Conservation (phyloP, 352 stramenopile genomes). For the Phytophthora sp. region DNA sequence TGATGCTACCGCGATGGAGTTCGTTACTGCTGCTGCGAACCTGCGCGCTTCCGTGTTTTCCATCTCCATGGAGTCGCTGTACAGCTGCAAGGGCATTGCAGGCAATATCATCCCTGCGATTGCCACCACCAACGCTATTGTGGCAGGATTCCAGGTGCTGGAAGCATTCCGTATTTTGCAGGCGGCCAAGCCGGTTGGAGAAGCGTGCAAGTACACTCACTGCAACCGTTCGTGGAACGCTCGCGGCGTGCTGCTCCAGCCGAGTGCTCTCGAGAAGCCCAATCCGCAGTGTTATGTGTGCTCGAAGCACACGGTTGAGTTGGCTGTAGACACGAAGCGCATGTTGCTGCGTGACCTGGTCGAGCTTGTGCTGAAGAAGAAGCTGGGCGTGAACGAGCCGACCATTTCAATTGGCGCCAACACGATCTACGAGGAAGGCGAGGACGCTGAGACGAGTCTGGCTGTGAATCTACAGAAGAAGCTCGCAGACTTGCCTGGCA, state of each 20-base stretch:
- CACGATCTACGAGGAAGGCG: conserved; percentile 96
- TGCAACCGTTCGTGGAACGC: conserved; percentile 93
- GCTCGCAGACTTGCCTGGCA: conserved; percentile 87
- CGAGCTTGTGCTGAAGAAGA: conserved; percentile 86
- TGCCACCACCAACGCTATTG: conserved; percentile 99
- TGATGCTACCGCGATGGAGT: conserved; percentile 95
- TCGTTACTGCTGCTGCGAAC: conserved; percentile 98
- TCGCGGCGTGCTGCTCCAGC: conserved; percentile 93
- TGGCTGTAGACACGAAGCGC: conserved; percentile 90
- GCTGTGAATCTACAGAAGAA: conserved; percentile 90
- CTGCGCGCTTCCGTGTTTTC: conserved; percentile 91
- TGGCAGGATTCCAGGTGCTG: conserved; percentile 94
- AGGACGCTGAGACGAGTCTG: conserved; percentile 88
- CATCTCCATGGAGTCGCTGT: conserved; percentile 86
- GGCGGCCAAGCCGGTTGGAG: conserved; percentile 61
- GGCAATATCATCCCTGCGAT: conserved; percentile 99
- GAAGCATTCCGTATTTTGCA: conserved; percentile 86
- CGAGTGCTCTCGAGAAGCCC: conserved; percentile 86
- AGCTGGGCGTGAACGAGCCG: conserved; percentile 90
- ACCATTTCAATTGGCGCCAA: conserved; percentile 87
- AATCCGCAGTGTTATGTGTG: conserved; percentile 97
- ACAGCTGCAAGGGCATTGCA: conserved; percentile 97
- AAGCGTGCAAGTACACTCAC: conserved; percentile 93
- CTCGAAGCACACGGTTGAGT: conserved; percentile 90
- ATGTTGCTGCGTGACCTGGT: conserved; percentile 84